Base-by-base conservation (phyloP, 1,284 basidiomycete species). In the Jaminaea rosea region DNA sequence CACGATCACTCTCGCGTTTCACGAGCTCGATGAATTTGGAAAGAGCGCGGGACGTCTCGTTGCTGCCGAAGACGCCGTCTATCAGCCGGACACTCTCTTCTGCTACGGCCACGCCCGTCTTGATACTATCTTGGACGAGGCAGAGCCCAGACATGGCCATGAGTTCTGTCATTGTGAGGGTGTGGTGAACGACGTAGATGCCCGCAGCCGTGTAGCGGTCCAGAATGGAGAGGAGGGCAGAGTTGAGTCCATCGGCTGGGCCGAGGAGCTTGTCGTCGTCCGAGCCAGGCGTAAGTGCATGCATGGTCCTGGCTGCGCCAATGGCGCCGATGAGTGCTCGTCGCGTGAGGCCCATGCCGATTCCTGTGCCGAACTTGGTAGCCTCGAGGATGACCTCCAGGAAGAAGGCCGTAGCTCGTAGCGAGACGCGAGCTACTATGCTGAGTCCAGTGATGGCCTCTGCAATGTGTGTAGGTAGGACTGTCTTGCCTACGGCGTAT, bases 181-280 rank as follows among this genome's bases (percentile, higher is more conserved):
- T 75, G 59, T 79, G 77, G 52, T 79, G 77, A 27, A 75, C 70
- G 46, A 79, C 48, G 55, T 79, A 79, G 55, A 79, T 76, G n/a
- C 78, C 79, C 1, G 79, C 67, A 48, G 78, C 77, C n/a, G 79
- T 79, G 59, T 78, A 79, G 46, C 75, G 73, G 62, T 79, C 77
- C 31, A 79, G 69, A 2, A 79, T 64, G 44, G 73, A 62, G 21
- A 78, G 58, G 62, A 77, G 78, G 23, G 64, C 60, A 29, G 75
- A 73, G 2, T 63, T 66, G 50, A 13, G 28, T 23, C 6, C 28
- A 31, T 17, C 44, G 42, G 53, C 17, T 44, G 24, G 4, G 4
- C 5, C 19, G 6, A 42, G 23, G 39, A 23, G 29, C 29, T 15
- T 31, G 5, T 63, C 58, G 55, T 58, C 57, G 8, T 45, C 52